These are phyloP conservation scores for Penicillium silybi DNA, from an alignment of 495 filamentous ascomycete genomes.

Conservation along the genomic window DNA sequence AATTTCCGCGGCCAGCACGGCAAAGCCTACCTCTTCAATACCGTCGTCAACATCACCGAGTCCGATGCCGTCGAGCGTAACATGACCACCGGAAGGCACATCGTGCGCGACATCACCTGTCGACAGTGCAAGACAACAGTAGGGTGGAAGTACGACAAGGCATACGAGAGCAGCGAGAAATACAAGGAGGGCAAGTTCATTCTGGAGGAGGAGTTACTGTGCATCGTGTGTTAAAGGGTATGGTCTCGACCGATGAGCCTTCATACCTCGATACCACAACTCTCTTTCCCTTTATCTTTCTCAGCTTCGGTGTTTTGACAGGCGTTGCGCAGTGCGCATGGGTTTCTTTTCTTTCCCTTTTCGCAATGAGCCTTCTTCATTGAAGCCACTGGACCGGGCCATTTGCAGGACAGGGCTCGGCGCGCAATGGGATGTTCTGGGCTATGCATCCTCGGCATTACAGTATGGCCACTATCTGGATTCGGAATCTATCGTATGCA, in stretches of 20 bases:
- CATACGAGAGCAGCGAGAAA: conserved; percentile 85
- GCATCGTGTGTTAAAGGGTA: conserved; percentile 57
- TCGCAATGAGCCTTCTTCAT: not conserved
- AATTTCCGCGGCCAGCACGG: conserved; percentile 98
- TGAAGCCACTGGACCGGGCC: conserved; percentile 32
- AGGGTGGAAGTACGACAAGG: conserved; percentile 99
- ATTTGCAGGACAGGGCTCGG: conserved; percentile 41
- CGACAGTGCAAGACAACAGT: conserved; percentile 86
- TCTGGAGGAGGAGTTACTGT: conserved; percentile 87
- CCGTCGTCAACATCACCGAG: conserved; percentile 81
- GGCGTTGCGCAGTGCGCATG: conserved; percentile 44
- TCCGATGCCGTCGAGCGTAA: conserved; percentile 83
- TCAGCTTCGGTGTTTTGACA: conserved; percentile 15
- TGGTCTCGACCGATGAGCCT: not conserved
- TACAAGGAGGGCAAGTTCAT: conserved; percentile 99
- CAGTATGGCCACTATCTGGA: not conserved
- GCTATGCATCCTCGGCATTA: not conserved
- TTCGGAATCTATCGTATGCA: not conserved
- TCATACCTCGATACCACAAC: not conserved
- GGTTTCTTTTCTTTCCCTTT: conserved; percentile 55
- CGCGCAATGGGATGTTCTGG: conserved; percentile 6
- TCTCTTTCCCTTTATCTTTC: conserved; percentile 7
- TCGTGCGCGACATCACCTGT: conserved; percentile 90
- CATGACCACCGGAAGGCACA: conserved; percentile 97
- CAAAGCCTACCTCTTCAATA: conserved; percentile 95